phyloP scores from a whole-genome alignment of 202 grass and related monocot species.

The Zoysia matrella region DNA sequence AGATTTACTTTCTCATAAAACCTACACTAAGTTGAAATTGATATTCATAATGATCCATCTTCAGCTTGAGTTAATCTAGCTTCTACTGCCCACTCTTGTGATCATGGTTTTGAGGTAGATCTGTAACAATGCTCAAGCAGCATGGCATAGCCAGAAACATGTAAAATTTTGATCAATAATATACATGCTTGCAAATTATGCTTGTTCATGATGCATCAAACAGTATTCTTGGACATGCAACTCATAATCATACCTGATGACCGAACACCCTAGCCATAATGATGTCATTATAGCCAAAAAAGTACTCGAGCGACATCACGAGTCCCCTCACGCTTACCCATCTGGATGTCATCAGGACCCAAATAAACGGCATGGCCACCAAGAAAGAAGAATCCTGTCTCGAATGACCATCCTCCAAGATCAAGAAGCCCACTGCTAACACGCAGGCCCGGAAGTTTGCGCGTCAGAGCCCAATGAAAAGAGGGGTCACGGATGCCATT shows the following conservation, averaged over 20 bases:
- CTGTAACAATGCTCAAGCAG: conserved; percentile 26
- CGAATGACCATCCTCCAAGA: conserved; percentile 55
- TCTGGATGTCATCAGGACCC: conserved; percentile 96
- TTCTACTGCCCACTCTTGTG: neutral
- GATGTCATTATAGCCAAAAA: conserved; percentile 97
- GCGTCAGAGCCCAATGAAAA: too few relatives aligned
- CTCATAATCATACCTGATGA: conserved; percentile 70
- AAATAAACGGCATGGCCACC: conserved; percentile 95
- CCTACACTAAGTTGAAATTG: neutral
- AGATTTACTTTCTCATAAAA: conserved; percentile 8
- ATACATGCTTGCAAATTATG: neutral
- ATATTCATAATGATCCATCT: conserved; percentile 9
- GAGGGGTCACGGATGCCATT: too few relatives aligned
- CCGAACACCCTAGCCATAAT: conserved; percentile 93
- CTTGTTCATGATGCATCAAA: neutral
- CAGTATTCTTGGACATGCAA: conserved; percentile 13
- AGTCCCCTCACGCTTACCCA: conserved; percentile 98
- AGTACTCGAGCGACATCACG: conserved; percentile 91
- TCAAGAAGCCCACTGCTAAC: too few relatives aligned
- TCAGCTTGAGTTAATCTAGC: neutral
- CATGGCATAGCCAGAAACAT: neutral
- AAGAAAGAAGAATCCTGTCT: conserved; percentile 94
- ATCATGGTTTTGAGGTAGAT: neutral
- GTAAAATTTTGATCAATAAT: conserved; percentile 8
- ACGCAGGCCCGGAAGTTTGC: too few relatives aligned